Evolutionary conservation across 2,329 filamentous ascomycete species (phyloP).

Genomic region (Nectriaceae sp.): DNA sequence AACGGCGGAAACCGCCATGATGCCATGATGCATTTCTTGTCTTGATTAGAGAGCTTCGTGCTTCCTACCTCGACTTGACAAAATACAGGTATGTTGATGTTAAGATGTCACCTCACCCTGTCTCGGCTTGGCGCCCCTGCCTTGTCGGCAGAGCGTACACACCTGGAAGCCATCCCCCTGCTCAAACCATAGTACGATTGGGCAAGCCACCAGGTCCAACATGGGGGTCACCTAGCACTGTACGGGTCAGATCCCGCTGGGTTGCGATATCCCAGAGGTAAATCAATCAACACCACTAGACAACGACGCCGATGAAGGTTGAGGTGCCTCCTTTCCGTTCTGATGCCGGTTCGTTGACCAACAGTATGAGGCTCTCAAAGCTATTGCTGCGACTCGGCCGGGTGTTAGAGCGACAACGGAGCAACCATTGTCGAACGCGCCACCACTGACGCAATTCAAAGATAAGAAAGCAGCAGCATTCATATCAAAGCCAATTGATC

Average conservation of each 20-base stretch:
- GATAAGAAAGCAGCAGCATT: too few relatives aligned
- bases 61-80: too few relatives aligned
- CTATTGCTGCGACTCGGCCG: not conserved
- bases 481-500: not conserved
- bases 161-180: not conserved
- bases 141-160: not conserved
- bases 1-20: too few relatives aligned
- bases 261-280: not conserved
- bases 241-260: not conserved
- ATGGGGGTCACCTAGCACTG: not conserved
- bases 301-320: too few relatives aligned
- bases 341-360: too few relatives aligned
- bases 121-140: not conserved
- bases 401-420: not conserved
- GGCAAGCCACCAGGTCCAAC: not conserved
- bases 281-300: not conserved
- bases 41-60: too few relatives aligned
- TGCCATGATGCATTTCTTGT: too few relatives aligned
- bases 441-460: too few relatives aligned
- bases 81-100: too few relatives aligned
- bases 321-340: too few relatives aligned
- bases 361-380: not conserved
- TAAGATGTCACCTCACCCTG: not conserved
- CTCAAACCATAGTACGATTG: not conserved
- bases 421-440: too few relatives aligned